Base-by-base conservation (phyloP, 805 yeast genomes). In the Middelhovenomyces tepae region DNA sequence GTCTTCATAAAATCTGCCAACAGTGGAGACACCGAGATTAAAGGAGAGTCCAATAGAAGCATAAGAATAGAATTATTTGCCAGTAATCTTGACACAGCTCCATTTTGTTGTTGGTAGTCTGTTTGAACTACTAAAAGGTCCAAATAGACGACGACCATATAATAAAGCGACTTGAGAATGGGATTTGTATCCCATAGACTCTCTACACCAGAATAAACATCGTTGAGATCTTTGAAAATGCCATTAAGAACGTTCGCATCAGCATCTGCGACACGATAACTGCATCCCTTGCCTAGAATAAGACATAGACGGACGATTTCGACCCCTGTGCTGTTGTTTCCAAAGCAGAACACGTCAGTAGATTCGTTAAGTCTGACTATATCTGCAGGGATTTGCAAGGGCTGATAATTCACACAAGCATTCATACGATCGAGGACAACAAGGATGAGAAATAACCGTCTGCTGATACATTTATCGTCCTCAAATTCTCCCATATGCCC, bases 361-460 rank as follows among this genome's bases (percentile, higher is more conserved):
- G 40, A 46, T 7, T 43, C 28, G 19, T 42, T 34, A 10, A 49
- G 39, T 7, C 14, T 24, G 14, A 55, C 36, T n/a, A 32, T 32
- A 11, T 28, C 28, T 13, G 45, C 50, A 3, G 53, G 48, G 15
- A 51, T 40, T 36, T 42, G 34, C 5, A 42, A 20, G 11, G 59
- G 57, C 16, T 34, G 33, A 16, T 42, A 28, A 8, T 38, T 35
- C 17, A 49, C 38, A 8, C 39, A 42, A n/a, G 54, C 35, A 32
- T 44, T 39, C 46, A 51, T 42, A 3, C 59, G 41, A 34, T 54
- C 58, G 10, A 54, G 36, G 8, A 43, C 27, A 13, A 42, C 50
- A 28, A 53, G 35, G 9, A 51, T 43, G 32, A 54, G 32, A 32
- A 43, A 53, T 15, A 45, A 33, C 10, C 59, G 45, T 15, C 59